Evolutionary conservation across 2,329 filamentous ascomycete genomes (phyloP).

Genomic region (Lithohypha guttulata): DNA sequence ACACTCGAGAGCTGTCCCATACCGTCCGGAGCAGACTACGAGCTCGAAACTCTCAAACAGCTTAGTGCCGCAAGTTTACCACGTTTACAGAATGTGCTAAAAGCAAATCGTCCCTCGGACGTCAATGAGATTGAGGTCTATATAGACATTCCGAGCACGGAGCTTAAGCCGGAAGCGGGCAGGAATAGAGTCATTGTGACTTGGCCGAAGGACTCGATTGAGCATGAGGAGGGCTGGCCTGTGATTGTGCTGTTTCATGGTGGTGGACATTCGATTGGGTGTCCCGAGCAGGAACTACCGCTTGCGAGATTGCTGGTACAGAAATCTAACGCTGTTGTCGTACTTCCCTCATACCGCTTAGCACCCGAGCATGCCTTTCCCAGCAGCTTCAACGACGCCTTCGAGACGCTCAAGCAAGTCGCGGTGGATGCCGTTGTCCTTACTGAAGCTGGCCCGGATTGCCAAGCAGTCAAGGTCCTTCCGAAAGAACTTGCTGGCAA

Average conservation of each 20-base stretch:
- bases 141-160: constrained; percentile 12
- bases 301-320: constrained; percentile 17
- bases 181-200: constrained; percentile 10
- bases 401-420: constrained; percentile 38
- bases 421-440: constrained; percentile 17
- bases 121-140: constrained; percentile 12
- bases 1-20: constrained; percentile 9
- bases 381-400: constrained; percentile 33
- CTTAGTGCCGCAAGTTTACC: constrained; percentile 4
- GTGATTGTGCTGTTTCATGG: constrained; percentile 22
- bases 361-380: constrained; percentile 40
- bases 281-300: constrained; percentile 17
- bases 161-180: constrained; percentile 8
- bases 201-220: constrained; percentile 3
- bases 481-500: background rate
- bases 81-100: constrained; percentile 5
- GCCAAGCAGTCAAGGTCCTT: background rate
- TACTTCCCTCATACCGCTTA: constrained; percentile 26
- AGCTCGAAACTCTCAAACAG: constrained; percentile 10
- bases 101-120: constrained; percentile 8
- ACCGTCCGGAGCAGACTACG: constrained; percentile 9
- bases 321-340: constrained; percentile 19
- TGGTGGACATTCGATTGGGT: constrained; percentile 22
- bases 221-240: constrained; percentile 11
- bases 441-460: background rate